Percentiles rank a stretch among this genome's conserved stretches.
These are phyloP conservation scores for Lantana camara DNA, from an alignment of 257 asterid species.

Conservation along the genomic window DNA sequence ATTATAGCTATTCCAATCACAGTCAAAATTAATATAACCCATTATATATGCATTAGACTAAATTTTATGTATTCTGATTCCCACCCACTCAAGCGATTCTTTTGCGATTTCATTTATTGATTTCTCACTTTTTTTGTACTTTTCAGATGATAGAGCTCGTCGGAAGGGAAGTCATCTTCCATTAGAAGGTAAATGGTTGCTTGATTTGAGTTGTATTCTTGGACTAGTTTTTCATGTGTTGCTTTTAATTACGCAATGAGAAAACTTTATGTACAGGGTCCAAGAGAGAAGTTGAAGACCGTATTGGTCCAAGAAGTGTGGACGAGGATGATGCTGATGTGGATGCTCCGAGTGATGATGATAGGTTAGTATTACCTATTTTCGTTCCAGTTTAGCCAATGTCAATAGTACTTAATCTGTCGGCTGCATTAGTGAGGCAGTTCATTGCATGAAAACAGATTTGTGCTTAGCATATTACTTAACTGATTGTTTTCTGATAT, in stretches of 20 bases:
- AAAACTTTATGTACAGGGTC: conserved; percentile 47
- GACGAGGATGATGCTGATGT: conserved; percentile 90
- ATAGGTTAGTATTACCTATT: conserved; percentile 45
- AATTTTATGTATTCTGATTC: no score
- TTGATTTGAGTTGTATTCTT: not conserved
- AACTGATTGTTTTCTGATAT: not conserved
- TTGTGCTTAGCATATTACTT: not conserved
- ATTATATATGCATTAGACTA: no score
- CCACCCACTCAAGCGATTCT: no score
- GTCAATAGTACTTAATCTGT: not conserved
- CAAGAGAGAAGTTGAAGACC: conserved; percentile 79
- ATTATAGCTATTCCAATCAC: not conserved
- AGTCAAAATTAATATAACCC: no score
- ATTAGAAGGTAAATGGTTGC: conserved; percentile 68
- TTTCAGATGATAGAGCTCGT: conserved; percentile 88
- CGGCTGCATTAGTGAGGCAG: not conserved
- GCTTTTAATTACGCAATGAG: conserved; percentile 5
- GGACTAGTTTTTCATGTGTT: not conserved
- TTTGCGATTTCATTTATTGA: not conserved
- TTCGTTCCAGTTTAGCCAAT: no score
- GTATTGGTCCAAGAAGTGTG: conserved; percentile 67
- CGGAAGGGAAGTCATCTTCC: conserved; percentile 79
- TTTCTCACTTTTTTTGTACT: conserved; percentile 1
- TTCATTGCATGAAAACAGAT: not conserved
- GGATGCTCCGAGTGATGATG: conserved; percentile 50